These are phyloP conservation scores for Diddensiella santjacobensis DNA, from an alignment of 805 yeast species.

Conservation along the genomic window DNA sequence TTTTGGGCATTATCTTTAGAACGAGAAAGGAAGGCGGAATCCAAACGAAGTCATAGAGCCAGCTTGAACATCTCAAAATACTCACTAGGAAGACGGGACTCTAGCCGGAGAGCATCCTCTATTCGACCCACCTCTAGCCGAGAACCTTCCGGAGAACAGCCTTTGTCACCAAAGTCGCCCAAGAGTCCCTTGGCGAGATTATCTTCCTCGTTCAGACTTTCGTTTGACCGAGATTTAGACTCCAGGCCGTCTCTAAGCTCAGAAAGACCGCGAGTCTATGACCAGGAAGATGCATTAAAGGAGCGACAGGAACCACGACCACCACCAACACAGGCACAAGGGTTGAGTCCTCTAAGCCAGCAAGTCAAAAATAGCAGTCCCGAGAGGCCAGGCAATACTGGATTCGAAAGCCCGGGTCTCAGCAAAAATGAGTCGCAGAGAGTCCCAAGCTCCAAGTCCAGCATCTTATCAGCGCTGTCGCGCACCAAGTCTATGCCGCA, in stretches of 20 bases:
- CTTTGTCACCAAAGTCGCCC: conserved; percentile 13
- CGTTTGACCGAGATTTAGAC: conserved; percentile 3
- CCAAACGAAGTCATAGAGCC: conserved; percentile 13
- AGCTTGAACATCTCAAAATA: conserved; percentile 17
- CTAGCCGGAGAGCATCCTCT: conserved; percentile 3
- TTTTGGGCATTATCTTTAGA: conserved; percentile 68
- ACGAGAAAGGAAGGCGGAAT: conserved; percentile 35
- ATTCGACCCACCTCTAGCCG: not conserved
- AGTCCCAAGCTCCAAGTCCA: conserved; percentile 1
- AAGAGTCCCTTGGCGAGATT: conserved; percentile 12
- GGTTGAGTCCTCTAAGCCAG: not conserved
- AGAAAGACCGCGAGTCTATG: not conserved
- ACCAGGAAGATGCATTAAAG: not conserved
- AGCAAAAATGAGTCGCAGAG: not conserved
- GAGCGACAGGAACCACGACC: not conserved
- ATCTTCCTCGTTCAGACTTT: conserved; percentile 7
- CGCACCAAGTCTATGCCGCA: not conserved
- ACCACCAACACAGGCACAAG: not conserved
- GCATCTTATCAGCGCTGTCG: not conserved
- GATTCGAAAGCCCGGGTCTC: not conserved
- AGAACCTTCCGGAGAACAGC: conserved; percentile 4
- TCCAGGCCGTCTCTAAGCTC: not conserved
- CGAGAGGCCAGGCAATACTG: not conserved
- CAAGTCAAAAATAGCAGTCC: not conserved
- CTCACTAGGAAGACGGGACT: conserved; percentile 6